These are phyloP conservation scores for Amaranthus palmeri DNA, from an alignment of 148 eudicot species.

Conservation along the genomic window DNA sequence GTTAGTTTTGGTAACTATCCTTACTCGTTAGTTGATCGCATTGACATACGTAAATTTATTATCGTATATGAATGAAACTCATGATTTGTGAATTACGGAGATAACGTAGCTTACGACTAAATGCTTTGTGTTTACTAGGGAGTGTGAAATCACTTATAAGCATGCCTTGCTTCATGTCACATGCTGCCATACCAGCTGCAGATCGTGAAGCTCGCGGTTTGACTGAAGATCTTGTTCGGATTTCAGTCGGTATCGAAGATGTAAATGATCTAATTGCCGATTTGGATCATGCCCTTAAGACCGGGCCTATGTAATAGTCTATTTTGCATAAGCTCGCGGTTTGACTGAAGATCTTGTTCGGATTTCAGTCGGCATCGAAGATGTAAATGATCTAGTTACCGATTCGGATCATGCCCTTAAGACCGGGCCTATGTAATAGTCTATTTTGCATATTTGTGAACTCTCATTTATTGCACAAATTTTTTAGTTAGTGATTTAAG, in stretches of 20 bases:
- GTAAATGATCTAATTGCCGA: slow-evolving; percentile 82
- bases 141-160: slow-evolving; percentile 96
- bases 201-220: slow-evolving; percentile 84
- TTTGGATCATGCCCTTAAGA: slow-evolving; percentile 62
- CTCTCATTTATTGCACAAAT: neutral
- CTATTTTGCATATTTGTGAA: neutral
- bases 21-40: neutral
- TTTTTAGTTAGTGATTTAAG: neutral
- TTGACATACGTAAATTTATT: no score
- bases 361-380: slow-evolving; percentile 90
- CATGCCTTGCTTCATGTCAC: slow-evolving; percentile 99
- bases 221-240: slow-evolving; percentile 84
- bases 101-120: neutral
- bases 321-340: slow-evolving; percentile 49
- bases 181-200: slow-evolving; percentile 75
- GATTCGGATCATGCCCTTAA: slow-evolving; percentile 71
- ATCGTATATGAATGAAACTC: no score
- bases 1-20: slow-evolving; percentile 87
- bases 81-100: no score
- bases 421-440: slow-evolving; percentile 51
- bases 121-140: slow-evolving; percentile 38
- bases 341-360: slow-evolving; percentile 88
- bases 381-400: slow-evolving; percentile 75
- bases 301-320: slow-evolving; percentile 47
- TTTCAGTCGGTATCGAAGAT: slow-evolving; percentile 93